Evolutionary conservation across 371 early-diverging fungal species (phyloP).

Genomic region (Mucor lusitanicus): DNA sequence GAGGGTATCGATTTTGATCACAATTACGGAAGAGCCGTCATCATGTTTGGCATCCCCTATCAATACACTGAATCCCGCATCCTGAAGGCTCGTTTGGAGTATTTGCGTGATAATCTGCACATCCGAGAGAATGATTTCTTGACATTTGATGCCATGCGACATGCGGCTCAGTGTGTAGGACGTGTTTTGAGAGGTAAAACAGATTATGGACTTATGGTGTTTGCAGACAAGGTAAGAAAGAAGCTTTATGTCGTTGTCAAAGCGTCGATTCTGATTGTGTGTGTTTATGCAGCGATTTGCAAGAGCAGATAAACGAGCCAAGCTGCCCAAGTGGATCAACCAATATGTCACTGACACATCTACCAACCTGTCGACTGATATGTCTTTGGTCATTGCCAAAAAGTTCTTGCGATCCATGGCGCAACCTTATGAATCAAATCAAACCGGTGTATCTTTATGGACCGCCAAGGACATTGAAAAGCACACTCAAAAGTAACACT

Average conservation of each 20-base stretch:
- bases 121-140: slow-evolving; percentile 99
- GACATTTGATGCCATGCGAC: slow-evolving; percentile 99
- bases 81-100: slow-evolving; percentile 96
- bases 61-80: slow-evolving; percentile 98
- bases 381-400: slow-evolving; percentile 94
- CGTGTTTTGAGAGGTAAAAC: slow-evolving; percentile 98
- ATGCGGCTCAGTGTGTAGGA: slow-evolving; percentile 99
- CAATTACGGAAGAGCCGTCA: slow-evolving; percentile 97
- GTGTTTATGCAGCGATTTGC: slow-evolving; percentile 77
- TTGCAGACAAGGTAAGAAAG: slow-evolving; percentile 90
- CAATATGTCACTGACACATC: slow-evolving; percentile 90
- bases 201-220: slow-evolving; percentile 99
- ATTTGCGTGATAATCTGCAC: slow-evolving; percentile 88
- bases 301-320: slow-evolving; percentile 91
- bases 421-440: slow-evolving; percentile 85
- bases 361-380: slow-evolving; percentile 96
- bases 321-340: slow-evolving; percentile 99
- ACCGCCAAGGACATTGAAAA: slow-evolving; percentile 61
- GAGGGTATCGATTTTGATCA: slow-evolving; percentile 99
- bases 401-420: slow-evolving; percentile 98
- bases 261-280: not conserved
- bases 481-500: slow-evolving; percentile 28
- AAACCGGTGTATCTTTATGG: slow-evolving; percentile 67
- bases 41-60: slow-evolving; percentile 99
- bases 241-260: no score